Base-by-base conservation (phyloP, 2,329 filamentous ascomycete genomes). In the Colletotrichum magnum region DNA sequence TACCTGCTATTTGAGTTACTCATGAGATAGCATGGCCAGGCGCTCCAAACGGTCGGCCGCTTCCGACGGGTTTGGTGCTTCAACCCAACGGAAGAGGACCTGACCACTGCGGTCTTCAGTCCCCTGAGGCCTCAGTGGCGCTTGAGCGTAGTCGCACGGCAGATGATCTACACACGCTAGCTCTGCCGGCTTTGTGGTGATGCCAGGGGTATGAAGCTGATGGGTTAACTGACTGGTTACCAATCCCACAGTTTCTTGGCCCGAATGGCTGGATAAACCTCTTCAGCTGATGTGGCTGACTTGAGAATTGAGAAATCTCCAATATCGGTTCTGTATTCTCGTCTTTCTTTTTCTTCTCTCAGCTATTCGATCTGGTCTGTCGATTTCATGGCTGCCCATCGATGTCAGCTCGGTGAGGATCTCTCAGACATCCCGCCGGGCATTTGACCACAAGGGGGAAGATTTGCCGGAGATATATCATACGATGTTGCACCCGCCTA, bases 381-480 rank as follows among this genome's bases (percentile, higher is more conserved):
- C 32, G 32, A 36, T 36, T 43, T 43, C 10, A n/a, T 10, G 41
- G 10, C 41, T 6, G 15, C 41, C 41, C 41, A 36, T 43, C 41
- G 16, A 15, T 43, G 41, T 15, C 41, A n/a, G 41, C 41, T 43
- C 13, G 16, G 16, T 6, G 4, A 28, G 16, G 36, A 6, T 45
- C 13, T 36, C 21, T 21, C 15, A 62, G 51, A 63, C 64, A 67
- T 43, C n/a, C 13, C 6, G 16, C 43, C 24, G 59, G 16, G 12
- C 15, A n/a, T 15, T 36, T 24, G 4, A 21, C 50, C 43, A 28
- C 21, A n/a, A 57, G 7, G 12, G 32, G 36, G 59, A 68, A 47
- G 9, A 15, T 10, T 13, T 58, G 36, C 59, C 59, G 59, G 26
- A 51, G 12, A 58, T 57, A 64, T 28, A 58, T 24, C 52, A 39